Evolutionary conservation across 768 basidiomycete genomes (phyloP).

Genomic region (Galerina marginata): DNA sequence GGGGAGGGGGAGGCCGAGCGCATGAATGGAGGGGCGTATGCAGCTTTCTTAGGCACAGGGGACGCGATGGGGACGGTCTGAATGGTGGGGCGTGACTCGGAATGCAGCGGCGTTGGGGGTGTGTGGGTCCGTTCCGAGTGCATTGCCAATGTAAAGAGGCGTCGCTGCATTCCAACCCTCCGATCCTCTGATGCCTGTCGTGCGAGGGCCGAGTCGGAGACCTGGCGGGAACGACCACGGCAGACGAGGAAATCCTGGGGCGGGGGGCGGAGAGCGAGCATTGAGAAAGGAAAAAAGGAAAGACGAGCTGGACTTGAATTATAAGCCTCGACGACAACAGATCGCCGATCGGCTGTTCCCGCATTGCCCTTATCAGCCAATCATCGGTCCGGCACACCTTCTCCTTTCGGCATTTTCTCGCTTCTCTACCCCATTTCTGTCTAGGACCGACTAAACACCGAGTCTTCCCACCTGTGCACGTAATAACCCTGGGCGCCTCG

Average conservation of each 20-base stretch:
- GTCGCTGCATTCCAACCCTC: neutral
- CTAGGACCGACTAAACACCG: neutral
- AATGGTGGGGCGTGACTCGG: neutral
- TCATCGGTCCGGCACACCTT: neutral
- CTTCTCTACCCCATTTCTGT: neutral
- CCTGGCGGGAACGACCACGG: slow-evolving; percentile 27
- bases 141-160: neutral
- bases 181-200: slow-evolving; percentile 23
- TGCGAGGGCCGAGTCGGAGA: slow-evolving; percentile 22
- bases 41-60: slow-evolving; percentile 28
- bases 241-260: neutral
- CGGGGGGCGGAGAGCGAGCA: slow-evolving; percentile 9
- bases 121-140: neutral
- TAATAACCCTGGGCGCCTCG: too few species aligned
- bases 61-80: slow-evolving; percentile 19
- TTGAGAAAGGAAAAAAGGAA: slow-evolving; percentile 7
- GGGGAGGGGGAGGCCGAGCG: slow-evolving; percentile 32
- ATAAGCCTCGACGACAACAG: neutral
- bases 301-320: neutral
- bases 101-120: too few species aligned
- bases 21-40: slow-evolving; percentile 26
- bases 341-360: slow-evolving; percentile 2
- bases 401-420: slow-evolving; percentile 13
- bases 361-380: slow-evolving; percentile 17
- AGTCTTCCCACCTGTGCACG: neutral